Percentiles rank a stretch among this genome's conserved stretches.
Evolutionary conservation across 768 basidiomycete species (phyloP).

Genomic region (Psilocybe subaeruginosa): DNA sequence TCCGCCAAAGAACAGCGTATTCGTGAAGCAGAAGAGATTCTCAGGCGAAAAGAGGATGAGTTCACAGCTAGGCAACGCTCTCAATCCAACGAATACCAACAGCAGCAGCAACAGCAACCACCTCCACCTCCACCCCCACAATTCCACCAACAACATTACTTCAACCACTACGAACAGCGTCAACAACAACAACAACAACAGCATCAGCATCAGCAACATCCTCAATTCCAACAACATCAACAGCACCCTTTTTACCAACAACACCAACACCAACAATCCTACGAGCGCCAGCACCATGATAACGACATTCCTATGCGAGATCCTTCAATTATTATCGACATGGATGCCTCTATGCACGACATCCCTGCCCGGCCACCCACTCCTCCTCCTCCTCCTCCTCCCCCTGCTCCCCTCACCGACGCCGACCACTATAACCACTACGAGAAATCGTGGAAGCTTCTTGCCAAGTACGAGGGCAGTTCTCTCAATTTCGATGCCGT

Average conservation of each 20-base stretch:
- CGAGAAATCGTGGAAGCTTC: slow-evolving; percentile 39
- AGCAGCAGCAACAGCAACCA: background rate
- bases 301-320: slow-evolving; percentile 11
- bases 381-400: background rate
- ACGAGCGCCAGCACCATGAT: background rate
- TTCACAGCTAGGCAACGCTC: background rate
- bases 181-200: background rate
- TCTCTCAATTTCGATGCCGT: slow-evolving; percentile 33
- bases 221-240: background rate
- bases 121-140: background rate
- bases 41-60: background rate
- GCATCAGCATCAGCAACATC: background rate
- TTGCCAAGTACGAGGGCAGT: slow-evolving; percentile 22
- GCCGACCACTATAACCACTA: slow-evolving; percentile 26
- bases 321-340: slow-evolving; percentile 7
- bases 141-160: background rate
- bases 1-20: background rate
- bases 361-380: background rate
- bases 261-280: background rate
- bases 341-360: slow-evolving; percentile 11
- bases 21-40: background rate
- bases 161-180: background rate
- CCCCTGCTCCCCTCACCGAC: slow-evolving; percentile 6
- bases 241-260: background rate
- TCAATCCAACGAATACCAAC: background rate